Evolutionary conservation across 108 stramenopile species (phyloP), one percentile per base, ranked within the genome.

Genomic region (Pseudonitzschia pungens): DNA sequence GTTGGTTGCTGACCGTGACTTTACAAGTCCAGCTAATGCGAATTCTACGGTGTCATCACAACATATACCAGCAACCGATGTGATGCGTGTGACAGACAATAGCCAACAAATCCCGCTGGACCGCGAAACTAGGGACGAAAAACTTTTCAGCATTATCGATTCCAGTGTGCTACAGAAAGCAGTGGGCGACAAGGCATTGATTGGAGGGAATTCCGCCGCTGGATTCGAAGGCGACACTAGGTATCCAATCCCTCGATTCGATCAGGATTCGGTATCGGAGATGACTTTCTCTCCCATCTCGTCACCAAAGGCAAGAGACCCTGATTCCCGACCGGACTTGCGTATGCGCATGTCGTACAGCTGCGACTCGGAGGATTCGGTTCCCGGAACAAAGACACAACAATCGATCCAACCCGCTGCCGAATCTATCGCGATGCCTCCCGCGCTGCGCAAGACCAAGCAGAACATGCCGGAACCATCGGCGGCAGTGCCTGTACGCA

Each of bases 261-360:
- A 65, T 10, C 64, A 65, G 33, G 31, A 65, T 21, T 65, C 64
- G 21, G 36, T 65, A 33, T 65, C 64, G 12, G 33, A 28, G 16
- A 40, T 65, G 64, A 65, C 36, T n/a, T 28, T 24, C 33, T 65
- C 64, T 0, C 64, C 36, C 5, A 36, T 65, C 41, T 41, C 33
- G 36, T 18, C 32, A 20, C 31, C 14, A 16, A 21, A 12, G 16
- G 15, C 18, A 16, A 36, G 29, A 31, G 29, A 21, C 14, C 12
- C 26, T 58, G 29, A 21, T 31, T 58, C 57, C 14, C 57, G n/a
- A 58, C 57, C n/a, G 14, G 29, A 22, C 14, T 27, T 58, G 29
- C 53, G 14, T 9, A 15, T 7, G 53, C 4, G 2, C 4, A 36
- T 36, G 36, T 36, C 36, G 36, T 48, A 14, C 45, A 48, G 45